These are phyloP conservation scores for Ceratocystiopsis brevicomis DNA, from an alignment of 2,329 filamentous ascomycete species.

Conservation along the genomic window DNA sequence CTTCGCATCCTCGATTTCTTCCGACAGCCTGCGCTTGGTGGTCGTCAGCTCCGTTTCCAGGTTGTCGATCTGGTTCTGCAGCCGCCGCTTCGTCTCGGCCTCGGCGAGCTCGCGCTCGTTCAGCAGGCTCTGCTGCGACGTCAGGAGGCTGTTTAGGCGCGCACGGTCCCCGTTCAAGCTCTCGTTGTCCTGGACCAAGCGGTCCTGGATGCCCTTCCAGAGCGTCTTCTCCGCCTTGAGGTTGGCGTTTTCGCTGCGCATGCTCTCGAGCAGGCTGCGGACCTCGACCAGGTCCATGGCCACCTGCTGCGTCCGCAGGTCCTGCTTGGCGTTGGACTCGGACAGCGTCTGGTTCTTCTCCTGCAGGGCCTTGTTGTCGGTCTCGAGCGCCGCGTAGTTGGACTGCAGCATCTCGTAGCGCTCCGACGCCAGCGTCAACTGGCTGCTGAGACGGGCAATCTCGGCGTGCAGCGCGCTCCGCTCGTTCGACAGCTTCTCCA, in stretches of 20 bases:
- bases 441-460: constrained; percentile 59
- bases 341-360: constrained; percentile 60
- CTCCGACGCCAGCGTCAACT: constrained; percentile 63
- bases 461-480: constrained; percentile 70
- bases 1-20: constrained; percentile 69
- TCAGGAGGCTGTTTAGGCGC: constrained; percentile 63
- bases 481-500: constrained; percentile 62
- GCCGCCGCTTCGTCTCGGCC: constrained; percentile 58
- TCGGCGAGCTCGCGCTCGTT: constrained; percentile 83
- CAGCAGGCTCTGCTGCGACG: constrained; percentile 69
- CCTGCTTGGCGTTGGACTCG: constrained; percentile 74
- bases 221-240: constrained; percentile 88
- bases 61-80: constrained; percentile 59
- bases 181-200: constrained; percentile 77
- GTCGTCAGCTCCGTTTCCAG: constrained; percentile 62
- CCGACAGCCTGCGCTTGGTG: constrained; percentile 64
- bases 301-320: constrained; percentile 75
- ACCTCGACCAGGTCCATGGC: constrained; percentile 85
- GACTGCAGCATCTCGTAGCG: constrained; percentile 77
- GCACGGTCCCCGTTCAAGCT: constrained; percentile 65
- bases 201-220: constrained; percentile 83
- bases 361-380: constrained; percentile 70
- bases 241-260: constrained; percentile 80
- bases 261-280: constrained; percentile 61
- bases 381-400: constrained; percentile 69